Conservation (phyloP, 1,139 yeast genomes). For the Taphrina pruni region DNA sequence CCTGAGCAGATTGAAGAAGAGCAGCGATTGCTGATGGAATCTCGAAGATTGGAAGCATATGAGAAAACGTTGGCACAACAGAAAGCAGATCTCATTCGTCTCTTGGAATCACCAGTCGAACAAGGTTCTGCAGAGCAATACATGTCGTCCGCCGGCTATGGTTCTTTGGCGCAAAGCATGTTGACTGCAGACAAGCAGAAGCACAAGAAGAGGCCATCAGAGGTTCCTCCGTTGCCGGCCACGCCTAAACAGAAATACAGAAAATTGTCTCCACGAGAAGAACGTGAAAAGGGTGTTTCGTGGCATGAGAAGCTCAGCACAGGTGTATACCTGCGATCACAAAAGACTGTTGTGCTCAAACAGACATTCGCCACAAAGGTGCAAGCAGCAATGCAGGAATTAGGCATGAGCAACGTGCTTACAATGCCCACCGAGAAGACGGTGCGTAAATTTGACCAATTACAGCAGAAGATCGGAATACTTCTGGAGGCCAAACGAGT, state of each 20-base stretch:
- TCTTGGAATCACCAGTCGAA: constrained; percentile 87
- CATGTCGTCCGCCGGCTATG: constrained; percentile 84
- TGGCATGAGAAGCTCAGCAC: constrained; percentile 81
- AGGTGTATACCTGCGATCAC: constrained; percentile 80
- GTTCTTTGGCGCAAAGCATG: constrained; percentile 80
- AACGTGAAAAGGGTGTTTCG: constrained; percentile 81
- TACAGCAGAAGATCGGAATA: constrained; percentile 72
- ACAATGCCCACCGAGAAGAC: constrained; percentile 92
- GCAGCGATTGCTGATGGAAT: constrained; percentile 89
- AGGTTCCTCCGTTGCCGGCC: constrained; percentile 38
- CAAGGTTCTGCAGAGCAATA: constrained; percentile 78
- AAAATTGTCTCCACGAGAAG: constrained; percentile 75
- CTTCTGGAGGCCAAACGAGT: constrained; percentile 85
- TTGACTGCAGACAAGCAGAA: constrained; percentile 76
- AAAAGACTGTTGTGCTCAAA: constrained; percentile 65
- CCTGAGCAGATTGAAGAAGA: constrained; percentile 99
- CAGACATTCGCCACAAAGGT: constrained; percentile 81
- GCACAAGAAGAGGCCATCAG: constrained; percentile 56
- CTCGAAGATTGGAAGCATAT: constrained; percentile 88
- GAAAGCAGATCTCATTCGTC: constrained; percentile 75
- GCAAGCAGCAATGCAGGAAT: constrained; percentile 71
- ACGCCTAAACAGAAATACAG: constrained; percentile 52
- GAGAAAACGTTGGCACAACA: constrained; percentile 88
- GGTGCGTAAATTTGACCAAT: constrained; percentile 76
- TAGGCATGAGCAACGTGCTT: constrained; percentile 72